Evolutionary conservation across 2,329 filamentous ascomycete genomes (phyloP), one percentile per base, ranked within the genome.

Genomic region (Fusarium dlaminii): DNA sequence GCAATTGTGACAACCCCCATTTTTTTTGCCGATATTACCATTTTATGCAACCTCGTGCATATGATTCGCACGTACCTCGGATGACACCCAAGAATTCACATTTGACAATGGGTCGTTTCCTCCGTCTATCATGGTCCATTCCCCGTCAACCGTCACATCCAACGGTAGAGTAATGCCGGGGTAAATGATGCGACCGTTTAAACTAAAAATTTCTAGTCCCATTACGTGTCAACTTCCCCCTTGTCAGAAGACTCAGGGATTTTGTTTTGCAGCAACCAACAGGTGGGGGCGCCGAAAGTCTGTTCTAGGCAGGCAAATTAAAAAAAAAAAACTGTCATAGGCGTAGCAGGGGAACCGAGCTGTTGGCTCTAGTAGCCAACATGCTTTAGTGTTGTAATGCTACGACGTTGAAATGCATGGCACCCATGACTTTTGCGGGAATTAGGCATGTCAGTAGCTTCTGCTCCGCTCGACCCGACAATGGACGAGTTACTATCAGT

Each of bases 291-390:
- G 34, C 20, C 22, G 12, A 57, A 45, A 15, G 17, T 39, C 30
- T 27, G 42, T 48, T 29, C 37, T 27, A n/a, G 43, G 51, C 32
- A 66, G 60, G 57, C 27, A 29, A 37, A 20, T 15, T n/a, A n/a
- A n/a, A 5, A 5, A 29, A 12, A 17, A 49, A 51, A 15, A 8
- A 8, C 18, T 17, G 18, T 52, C 32, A 66, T 46, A 27, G 55
- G 22, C 20, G 34, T 63, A 40, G 22, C 36, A 56, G 55, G 29
- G 63, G 14, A 62, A 55, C 20, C 49, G 49, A 69, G 15, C 65
- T 69, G 66, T 64, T 69, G 66, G 66, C 49, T 69, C 57, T 69
- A 69, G 34, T 22, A 49, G 4, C 4, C 20, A 45, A 34, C 5
- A 6, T 43, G 29, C 54, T 11, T 20, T 45, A 34, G 29, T 14